Evolutionary conservation across 192 early-diverging fungal genomes (phyloP).

Genomic region (Jimgerdemannia lactiflua): DNA sequence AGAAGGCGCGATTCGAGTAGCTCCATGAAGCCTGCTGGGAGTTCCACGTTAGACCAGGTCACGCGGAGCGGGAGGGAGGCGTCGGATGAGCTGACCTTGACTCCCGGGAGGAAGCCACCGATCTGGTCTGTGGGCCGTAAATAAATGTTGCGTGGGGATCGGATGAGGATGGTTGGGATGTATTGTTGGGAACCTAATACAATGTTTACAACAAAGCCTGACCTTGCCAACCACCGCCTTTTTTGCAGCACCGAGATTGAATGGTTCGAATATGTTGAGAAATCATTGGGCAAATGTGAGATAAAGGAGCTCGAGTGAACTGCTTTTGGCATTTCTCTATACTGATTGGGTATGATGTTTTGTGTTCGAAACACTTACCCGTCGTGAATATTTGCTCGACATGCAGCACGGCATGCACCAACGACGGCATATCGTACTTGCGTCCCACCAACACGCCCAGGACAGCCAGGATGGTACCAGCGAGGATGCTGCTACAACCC

Average conservation of each 20-base stretch:
- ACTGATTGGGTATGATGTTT: too few species aligned
- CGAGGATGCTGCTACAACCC: conserved; percentile 24
- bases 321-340: too few species aligned
- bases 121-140: conserved; percentile 2
- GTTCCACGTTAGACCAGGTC: conserved; percentile 8
- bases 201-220: neutral
- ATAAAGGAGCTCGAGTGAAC: too few species aligned
- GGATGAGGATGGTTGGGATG: neutral
- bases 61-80: conserved; percentile 21
- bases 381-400: conserved; percentile 39
- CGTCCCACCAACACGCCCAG: conserved; percentile 18
- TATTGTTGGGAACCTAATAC: neutral
- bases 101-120: conserved; percentile 24
- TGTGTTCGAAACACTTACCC: neutral
- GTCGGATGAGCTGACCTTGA: conserved; percentile 23
- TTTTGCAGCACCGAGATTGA: neutral
- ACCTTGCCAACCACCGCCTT: conserved; percentile 35
- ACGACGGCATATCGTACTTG: conserved; percentile 13
- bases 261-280: neutral
- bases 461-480: conserved; percentile 23
- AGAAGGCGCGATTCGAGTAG: conserved; percentile 17
- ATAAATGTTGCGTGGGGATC: neutral
- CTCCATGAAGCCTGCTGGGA: conserved; percentile 8
- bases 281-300: neutral
- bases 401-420: conserved; percentile 23